A percentile compares a stretch with the other conserved stretches of the same genome.
These are phyloP conservation scores for Rhynchosporium secalis DNA, from an alignment of 2,329 filamentous ascomycete species.

Conservation along the genomic window DNA sequence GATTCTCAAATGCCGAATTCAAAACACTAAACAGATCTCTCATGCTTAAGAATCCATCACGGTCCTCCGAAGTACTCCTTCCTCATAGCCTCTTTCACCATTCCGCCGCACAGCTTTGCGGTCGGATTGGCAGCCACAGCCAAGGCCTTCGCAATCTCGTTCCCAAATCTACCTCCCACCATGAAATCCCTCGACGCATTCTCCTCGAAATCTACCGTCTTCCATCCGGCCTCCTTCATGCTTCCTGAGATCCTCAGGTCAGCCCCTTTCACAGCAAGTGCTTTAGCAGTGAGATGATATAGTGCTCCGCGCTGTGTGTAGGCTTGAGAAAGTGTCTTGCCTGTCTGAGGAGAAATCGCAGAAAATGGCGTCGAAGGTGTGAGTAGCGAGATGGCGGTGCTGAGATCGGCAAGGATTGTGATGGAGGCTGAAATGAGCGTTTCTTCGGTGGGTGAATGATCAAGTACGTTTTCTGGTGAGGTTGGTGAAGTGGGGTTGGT, in stretches of 20 bases:
- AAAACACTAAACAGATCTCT: too few species aligned
- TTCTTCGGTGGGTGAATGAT: conserved; percentile 46
- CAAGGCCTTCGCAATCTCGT: conserved; percentile 63
- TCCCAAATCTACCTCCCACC: conserved; percentile 64
- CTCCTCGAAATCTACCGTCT: conserved; percentile 58
- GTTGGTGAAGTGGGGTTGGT: conserved; percentile 18
- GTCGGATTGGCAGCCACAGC: conserved; percentile 67
- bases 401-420: conserved; percentile 54
- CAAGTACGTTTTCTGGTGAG: conserved; percentile 15
- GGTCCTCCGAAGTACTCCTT: conserved; percentile 53
- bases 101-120: conserved; percentile 68
- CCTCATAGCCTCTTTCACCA: conserved; percentile 68
- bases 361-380: conserved; percentile 52
- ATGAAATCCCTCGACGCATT: conserved; percentile 63
- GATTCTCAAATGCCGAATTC: too few species aligned
- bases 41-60: too few species aligned
- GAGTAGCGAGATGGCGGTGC: conserved; percentile 58
- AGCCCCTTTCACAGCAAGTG: conserved; percentile 30
- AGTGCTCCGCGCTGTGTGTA: conserved; percentile 71
- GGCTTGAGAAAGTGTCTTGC: conserved; percentile 66
- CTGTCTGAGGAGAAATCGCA: conserved; percentile 62
- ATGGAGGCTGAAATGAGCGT: conserved; percentile 44
- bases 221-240: conserved; percentile 52
- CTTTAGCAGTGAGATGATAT: conserved; percentile 58
- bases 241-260: conserved; percentile 43